Evolutionary conservation across 805 yeast species (phyloP).

Genomic region (Saccharomyces kudriavzevii): DNA sequence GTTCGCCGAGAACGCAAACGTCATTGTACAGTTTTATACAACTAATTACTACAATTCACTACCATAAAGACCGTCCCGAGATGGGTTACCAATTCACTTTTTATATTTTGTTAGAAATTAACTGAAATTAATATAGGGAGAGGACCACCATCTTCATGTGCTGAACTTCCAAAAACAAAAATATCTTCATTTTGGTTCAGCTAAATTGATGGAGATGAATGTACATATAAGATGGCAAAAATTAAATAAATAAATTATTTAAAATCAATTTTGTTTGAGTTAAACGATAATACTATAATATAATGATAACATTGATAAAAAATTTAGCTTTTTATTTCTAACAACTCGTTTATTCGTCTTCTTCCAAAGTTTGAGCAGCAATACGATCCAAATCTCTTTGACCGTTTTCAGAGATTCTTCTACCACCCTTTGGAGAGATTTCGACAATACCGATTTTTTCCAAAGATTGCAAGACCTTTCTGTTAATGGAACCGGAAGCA

Average conservation of each 20-base stretch:
- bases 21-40: neutral
- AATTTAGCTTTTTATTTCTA: conserved; percentile 3
- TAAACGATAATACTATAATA: conserved; percentile 2
- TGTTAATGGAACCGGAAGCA: conserved; percentile 98
- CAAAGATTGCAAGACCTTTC: conserved; percentile 95
- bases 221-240: conserved; percentile 10
- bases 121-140: no score
- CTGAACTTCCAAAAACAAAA: neutral
- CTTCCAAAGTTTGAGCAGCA: conserved; percentile 97
- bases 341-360: conserved; percentile 48
- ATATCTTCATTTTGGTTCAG: neutral
- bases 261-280: neutral
- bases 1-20: neutral
- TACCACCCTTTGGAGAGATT: conserved; percentile 96
- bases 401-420: conserved; percentile 98
- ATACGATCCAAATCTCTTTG: conserved; percentile 99
- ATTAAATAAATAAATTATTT: conserved; percentile 1
- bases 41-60: neutral
- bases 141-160: neutral
- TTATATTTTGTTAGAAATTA: neutral
- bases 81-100: no score
- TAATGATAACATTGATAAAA: conserved; percentile 9
- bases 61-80: no score
- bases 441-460: conserved; percentile 97
- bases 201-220: conserved; percentile 4